Evolutionary conservation across 257 asterid species (phyloP).

Genomic region (Catharanthus roseus): DNA sequence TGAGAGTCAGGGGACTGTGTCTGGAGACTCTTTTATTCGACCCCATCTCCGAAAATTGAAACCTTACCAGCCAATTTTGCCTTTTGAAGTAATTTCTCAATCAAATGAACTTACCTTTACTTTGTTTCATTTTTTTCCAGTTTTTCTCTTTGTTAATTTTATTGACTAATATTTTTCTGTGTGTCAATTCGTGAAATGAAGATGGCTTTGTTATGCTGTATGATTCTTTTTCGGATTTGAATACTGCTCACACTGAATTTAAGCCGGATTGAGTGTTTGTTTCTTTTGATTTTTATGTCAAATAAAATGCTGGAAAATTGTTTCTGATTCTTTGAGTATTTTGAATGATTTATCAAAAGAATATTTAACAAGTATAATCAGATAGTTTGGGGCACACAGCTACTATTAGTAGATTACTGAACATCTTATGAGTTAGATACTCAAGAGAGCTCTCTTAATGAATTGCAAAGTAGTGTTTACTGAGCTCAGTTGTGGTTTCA

Average conservation of each 20-base stretch:
- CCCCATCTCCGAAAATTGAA: slow-evolving; percentile 74
- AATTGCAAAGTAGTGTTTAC: neutral
- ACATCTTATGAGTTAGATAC: neutral
- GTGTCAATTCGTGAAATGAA: neutral
- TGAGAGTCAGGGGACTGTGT: slow-evolving; percentile 34
- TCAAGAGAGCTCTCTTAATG: neutral
- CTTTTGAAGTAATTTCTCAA: slow-evolving; percentile 63
- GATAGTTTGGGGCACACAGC: neutral
- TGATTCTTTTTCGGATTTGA: neutral
- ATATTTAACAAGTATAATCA: neutral
- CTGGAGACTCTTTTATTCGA: slow-evolving; percentile 78
- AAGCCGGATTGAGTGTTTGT: neutral
- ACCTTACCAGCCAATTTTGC: slow-evolving; percentile 87
- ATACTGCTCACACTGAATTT: neutral
- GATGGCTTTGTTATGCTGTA: neutral
- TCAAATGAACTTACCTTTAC: neutral
- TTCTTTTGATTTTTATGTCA: neutral
- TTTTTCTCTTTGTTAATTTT: neutral
- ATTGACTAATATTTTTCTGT: neutral
- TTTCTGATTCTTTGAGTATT: neutral
- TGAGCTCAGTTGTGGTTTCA: neutral
- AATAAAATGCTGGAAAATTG: neutral
- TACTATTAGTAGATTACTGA: neutral
- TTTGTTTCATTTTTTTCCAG: no score
- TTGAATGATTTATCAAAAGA: neutral